Evolutionary conservation across 495 filamentous ascomycete species (phyloP), one percentile per base, ranked within the genome.

Genomic region (Letharia lupina): DNA sequence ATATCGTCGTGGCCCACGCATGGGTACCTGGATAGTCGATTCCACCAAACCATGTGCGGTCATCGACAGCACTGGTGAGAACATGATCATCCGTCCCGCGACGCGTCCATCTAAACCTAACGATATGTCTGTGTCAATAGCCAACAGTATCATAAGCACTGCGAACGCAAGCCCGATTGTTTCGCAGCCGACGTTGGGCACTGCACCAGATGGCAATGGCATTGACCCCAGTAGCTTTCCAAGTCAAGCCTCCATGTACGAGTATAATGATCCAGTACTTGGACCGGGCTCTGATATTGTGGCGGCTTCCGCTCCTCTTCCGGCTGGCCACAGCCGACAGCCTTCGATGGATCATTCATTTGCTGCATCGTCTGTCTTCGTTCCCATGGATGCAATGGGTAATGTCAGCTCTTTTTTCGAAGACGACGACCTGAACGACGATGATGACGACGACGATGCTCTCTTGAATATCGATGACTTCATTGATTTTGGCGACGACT

Each of bases 331-430:
- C 41, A 80, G 79, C 48, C 79, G 78, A 64, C 78, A 84, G 23
- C 79, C 85, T 35, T 81, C 87, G 18, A 81, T 85, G 70, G 87
- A 85, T 65, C 84, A 89, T 71, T 82, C 85, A 11, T 80, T 90
- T 68, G 86, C 88, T 16, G 86, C 89, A n/a, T 82, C 84, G 16
- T 89, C 91, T 74, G 89, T 89, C 12, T 92, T 91, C 77, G 89
- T 88, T 71, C 85, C 88, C 4, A 84, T 86, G 52, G 78, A 79
- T n/a, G 80, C 81, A 28, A 84, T 89, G 62, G 76, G 78, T 52
- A 77, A 83, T 45, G 80, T 85, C 65, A 82, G 80, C 61, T 78
- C 77, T 8, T 78, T 84, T 37, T 56, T 67, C 23, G 70, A 73
- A 42, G 71, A 75, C 33, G 73, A 81, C 45, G 79, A 82, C 23